phyloP scores from a whole-genome alignment of 345 rosid species.

The Gossypium herbaceum region DNA sequence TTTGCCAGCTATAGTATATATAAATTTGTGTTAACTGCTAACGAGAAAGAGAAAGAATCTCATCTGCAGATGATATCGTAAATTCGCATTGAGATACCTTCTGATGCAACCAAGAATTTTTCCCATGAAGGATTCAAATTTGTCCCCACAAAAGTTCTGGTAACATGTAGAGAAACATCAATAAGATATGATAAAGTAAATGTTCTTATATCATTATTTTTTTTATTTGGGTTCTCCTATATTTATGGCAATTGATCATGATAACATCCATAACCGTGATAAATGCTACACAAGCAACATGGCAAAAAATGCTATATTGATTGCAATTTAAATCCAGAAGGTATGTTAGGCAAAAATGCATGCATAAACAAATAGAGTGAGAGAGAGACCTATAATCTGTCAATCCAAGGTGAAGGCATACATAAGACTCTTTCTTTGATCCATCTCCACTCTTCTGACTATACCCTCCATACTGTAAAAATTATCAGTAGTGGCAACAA shows the following conservation, averaged over 20 bases:
- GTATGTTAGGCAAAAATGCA: neutral
- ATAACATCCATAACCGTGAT: neutral
- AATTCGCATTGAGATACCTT: slow-evolving; percentile 39
- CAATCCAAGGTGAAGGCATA: slow-evolving; percentile 72
- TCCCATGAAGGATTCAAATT: slow-evolving; percentile 85
- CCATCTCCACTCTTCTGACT: slow-evolving; percentile 33
- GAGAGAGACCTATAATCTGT: slow-evolving; percentile 75
- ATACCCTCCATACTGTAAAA: slow-evolving; percentile 74
- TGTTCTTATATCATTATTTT: neutral
- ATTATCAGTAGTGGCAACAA: neutral
- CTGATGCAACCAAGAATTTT: slow-evolving; percentile 61
- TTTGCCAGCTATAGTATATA: neutral
- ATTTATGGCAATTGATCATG: neutral
- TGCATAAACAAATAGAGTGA: slow-evolving; percentile 1
- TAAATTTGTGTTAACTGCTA: neutral
- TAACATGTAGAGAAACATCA: slow-evolving; percentile 22
- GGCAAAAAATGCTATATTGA: neutral
- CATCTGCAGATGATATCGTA: neutral
- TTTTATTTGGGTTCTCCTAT: neutral
- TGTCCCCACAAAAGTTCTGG: slow-evolving; percentile 85
- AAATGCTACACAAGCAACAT: neutral
- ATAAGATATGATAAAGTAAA: slow-evolving; percentile 13
- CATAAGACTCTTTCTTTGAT: slow-evolving; percentile 33
- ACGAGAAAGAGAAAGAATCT: neutral
- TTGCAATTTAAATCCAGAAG: neutral